Conservation (phyloP, 495 filamentous ascomycete species). For the Chaetomidium leptoderma region DNA sequence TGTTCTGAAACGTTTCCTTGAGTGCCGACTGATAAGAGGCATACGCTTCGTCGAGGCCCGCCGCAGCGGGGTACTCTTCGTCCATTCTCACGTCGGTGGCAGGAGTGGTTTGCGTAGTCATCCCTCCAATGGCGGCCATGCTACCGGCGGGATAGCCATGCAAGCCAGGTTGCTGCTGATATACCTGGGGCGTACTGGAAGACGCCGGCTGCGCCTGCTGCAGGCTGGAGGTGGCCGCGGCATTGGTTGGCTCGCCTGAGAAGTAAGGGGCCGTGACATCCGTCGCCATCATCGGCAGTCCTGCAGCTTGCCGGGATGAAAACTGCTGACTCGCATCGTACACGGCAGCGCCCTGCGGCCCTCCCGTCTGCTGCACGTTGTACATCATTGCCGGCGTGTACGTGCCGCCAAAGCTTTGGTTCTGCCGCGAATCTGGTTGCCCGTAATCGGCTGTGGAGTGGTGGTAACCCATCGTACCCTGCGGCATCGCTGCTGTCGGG, state of each 20-base stretch:
- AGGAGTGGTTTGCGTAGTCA: constrained; percentile 38
- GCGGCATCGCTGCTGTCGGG: constrained; percentile 43
- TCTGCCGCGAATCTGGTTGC: constrained; percentile 47
- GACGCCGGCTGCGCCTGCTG: constrained; percentile 39
- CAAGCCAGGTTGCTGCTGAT: constrained; percentile 44
- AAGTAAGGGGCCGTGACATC: constrained; percentile 73
- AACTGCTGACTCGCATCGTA: constrained; percentile 82
- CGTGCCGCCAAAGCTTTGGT: constrained; percentile 43
- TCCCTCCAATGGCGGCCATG: constrained; percentile 40
- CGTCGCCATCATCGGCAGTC: constrained; percentile 70
- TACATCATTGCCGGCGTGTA: constrained; percentile 68
- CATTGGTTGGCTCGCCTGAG: constrained; percentile 61
- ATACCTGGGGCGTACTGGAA: constrained; percentile 42
- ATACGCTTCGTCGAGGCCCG: constrained; percentile 60
- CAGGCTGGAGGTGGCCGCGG: constrained; percentile 50
- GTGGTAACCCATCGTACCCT: constrained; percentile 51
- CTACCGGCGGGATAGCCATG: constrained; percentile 43
- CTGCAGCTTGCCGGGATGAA: constrained; percentile 71
- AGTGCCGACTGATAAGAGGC: constrained; percentile 68
- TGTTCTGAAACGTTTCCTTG: constrained; percentile 69
- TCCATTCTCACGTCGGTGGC: constrained; percentile 44
- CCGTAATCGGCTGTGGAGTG: constrained; percentile 44
- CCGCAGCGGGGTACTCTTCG: constrained; percentile 34
- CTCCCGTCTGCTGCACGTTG: constrained; percentile 64
- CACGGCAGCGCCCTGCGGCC: constrained; percentile 53